Evolutionary conservation across 2,329 filamentous ascomycete species (phyloP).

Genomic region (Fusarium fracticaudum): DNA sequence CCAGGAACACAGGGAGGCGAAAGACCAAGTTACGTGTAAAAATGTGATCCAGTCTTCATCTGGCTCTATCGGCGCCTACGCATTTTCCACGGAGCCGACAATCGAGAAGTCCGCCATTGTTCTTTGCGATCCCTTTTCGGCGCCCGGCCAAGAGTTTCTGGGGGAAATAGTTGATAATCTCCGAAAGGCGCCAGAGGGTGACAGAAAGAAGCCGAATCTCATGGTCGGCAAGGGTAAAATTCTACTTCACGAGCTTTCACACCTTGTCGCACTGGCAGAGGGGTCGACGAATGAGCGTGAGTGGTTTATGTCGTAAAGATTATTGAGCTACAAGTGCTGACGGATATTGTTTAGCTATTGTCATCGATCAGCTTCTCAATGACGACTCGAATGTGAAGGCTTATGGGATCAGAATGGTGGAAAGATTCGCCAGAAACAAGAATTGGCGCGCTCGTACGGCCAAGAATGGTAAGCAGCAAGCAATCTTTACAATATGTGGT

Average conservation of each 20-base stretch:
- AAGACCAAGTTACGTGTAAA: background rate
- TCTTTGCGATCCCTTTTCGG: background rate
- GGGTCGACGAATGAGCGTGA: background rate
- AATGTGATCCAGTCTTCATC: background rate
- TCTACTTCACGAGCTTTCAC: background rate
- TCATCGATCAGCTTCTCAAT: background rate
- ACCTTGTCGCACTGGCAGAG: background rate
- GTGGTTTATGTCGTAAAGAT: background rate
- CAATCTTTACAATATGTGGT: background rate
- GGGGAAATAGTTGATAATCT: background rate
- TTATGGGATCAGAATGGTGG: background rate
- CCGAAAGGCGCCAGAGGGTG: background rate
- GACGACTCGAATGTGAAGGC: background rate
- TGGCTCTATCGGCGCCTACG: background rate
- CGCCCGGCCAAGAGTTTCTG: background rate
- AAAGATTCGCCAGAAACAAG: background rate
- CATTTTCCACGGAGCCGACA: background rate
- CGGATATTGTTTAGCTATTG: background rate
- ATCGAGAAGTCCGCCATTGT: background rate
- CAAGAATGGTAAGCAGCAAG: background rate
- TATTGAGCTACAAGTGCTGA: background rate
- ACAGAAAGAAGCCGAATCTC: background rate
- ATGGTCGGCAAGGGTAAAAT: background rate
- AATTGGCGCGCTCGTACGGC: background rate
- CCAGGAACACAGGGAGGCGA: accelerated